Evolutionary conservation across 148 eudicot species (phyloP).

Genomic region (Rhododendron mucronatum): DNA sequence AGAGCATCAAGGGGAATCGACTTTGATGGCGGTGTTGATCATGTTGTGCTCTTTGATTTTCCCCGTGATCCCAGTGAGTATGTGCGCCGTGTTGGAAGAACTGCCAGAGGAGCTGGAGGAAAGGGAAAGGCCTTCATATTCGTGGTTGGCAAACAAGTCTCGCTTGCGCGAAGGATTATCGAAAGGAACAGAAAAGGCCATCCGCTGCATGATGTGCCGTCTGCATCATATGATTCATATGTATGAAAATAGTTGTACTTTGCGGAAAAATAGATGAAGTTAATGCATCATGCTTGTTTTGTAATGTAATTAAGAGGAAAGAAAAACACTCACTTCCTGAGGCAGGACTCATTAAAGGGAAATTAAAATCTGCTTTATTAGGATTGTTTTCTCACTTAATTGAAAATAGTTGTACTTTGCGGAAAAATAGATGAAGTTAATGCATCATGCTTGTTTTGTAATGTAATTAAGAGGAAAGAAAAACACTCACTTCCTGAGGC

Average conservation of each 20-base stretch:
- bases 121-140: constrained; percentile 80
- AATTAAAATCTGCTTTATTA: too few relatives aligned
- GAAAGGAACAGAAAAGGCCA: constrained; percentile 91
- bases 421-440: background rate
- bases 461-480: background rate
- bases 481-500: background rate
- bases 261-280: background rate
- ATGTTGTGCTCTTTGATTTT: constrained; percentile 84
- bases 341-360: background rate
- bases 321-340: background rate
- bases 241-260: background rate
- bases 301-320: background rate
- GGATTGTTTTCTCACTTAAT: too few relatives aligned
- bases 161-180: constrained; percentile 74
- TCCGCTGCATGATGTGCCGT: constrained; percentile 90
- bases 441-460: background rate
- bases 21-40: constrained; percentile 64
- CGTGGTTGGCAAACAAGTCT: constrained; percentile 93
- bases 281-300: background rate
- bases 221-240: constrained; percentile 9
- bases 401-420: background rate
- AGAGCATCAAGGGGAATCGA: constrained; percentile 98
- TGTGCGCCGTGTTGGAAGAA: constrained; percentile 94
- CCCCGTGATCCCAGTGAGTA: constrained; percentile 99
- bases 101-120: constrained; percentile 96